Evolutionary conservation across 2,329 filamentous ascomycete species (phyloP).

Genomic region (Pseudofabraea citricarpa): DNA sequence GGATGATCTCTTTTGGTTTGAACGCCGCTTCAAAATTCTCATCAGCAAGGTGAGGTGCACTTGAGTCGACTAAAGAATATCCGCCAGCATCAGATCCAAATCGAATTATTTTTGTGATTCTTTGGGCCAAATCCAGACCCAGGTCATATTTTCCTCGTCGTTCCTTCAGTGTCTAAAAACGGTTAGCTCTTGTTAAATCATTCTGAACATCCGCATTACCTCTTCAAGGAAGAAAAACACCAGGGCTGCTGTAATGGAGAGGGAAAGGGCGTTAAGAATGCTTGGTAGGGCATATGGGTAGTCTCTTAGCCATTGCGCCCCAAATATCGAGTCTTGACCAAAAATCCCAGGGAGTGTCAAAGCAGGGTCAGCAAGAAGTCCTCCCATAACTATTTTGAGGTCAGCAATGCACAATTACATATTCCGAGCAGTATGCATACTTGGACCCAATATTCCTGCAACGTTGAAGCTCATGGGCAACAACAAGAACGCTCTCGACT

Average conservation of each 20-base stretch:
- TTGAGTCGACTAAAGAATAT: conserved; percentile 9
- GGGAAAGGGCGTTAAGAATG: conserved; percentile 28
- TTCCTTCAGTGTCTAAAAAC: conserved; percentile 30
- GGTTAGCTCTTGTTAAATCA: too few relatives aligned
- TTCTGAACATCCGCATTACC: conserved; percentile 3
- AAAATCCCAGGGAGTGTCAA: conserved; percentile 26
- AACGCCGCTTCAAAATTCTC: neutral
- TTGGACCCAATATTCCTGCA: conserved; percentile 47
- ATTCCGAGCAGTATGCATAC: too few relatives aligned
- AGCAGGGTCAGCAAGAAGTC: conserved; percentile 37
- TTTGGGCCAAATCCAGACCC: conserved; percentile 10
- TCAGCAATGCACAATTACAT: too few relatives aligned
- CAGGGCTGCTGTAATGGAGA: conserved; percentile 23
- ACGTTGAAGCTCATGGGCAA: conserved; percentile 63
- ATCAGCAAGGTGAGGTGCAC: neutral
- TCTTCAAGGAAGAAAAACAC: conserved; percentile 28
- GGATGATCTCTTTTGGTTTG: conserved; percentile 2
- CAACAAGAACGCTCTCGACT: conserved; percentile 35
- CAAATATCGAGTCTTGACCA: conserved; percentile 30
- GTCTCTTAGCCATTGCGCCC: conserved; percentile 27
- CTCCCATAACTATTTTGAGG: conserved; percentile 27
- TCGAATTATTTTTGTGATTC: neutral
- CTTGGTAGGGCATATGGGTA: conserved; percentile 40
- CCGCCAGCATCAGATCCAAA: conserved; percentile 5
- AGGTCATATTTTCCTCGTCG: conserved; percentile 19